Evolutionary conservation across 1,284 basidiomycete species (phyloP).

Genomic region (Polyporus tsugae): DNA sequence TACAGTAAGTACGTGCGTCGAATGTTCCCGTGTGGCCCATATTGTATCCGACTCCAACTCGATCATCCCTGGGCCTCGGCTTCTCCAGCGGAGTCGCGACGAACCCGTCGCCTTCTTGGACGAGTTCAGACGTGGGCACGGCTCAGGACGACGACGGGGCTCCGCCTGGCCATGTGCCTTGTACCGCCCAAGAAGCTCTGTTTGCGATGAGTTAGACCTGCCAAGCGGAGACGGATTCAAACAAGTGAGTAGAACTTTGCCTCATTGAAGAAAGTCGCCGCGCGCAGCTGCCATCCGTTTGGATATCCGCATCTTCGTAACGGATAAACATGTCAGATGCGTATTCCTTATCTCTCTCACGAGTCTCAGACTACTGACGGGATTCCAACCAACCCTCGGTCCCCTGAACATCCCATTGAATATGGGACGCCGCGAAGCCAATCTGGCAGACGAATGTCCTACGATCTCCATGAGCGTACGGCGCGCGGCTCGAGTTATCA

Average conservation of each 20-base stretch:
- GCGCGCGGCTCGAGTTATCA: background rate
- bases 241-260: background rate
- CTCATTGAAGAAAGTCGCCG: background rate
- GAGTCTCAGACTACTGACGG: background rate
- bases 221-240: background rate
- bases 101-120: background rate
- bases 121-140: background rate
- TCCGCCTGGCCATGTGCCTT: background rate
- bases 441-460: background rate
- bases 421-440: background rate
- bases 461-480: background rate
- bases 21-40: background rate
- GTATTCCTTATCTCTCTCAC: background rate
- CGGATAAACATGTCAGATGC: slow-evolving; percentile 1
- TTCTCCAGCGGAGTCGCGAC: slow-evolving; percentile 3
- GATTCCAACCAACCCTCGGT: background rate
- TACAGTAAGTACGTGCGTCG: background rate
- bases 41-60: background rate
- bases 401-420: background rate
- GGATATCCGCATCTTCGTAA: background rate
- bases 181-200: background rate
- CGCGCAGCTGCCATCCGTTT: background rate
- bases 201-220: background rate
- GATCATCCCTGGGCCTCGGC: background rate
- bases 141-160: background rate